phyloP scores from a whole-genome alignment of 2,329 filamentous ascomycete genomes.

The Phaeosphaeriaceae sp. region DNA sequence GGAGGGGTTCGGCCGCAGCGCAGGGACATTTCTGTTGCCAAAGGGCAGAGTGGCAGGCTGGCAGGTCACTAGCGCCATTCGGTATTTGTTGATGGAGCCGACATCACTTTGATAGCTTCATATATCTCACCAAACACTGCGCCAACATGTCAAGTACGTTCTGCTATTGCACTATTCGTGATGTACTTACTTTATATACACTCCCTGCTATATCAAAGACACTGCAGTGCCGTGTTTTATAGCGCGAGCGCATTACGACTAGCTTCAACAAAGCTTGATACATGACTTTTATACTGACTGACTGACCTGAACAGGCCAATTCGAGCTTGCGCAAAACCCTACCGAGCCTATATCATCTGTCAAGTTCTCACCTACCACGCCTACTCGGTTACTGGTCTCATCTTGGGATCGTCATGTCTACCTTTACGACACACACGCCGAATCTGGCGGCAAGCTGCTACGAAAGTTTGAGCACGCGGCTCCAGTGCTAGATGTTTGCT shows the following conservation, averaged over 20 bases:
- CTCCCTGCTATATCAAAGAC: no score
- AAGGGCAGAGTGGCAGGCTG: no score
- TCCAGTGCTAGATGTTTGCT: conserved; percentile 90
- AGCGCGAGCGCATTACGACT: no score
- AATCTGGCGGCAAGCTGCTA: conserved; percentile 68
- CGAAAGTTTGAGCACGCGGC: conserved; percentile 80
- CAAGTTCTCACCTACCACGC: conserved; percentile 80
- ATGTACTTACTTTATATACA: no score
- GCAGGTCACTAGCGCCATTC: conserved; percentile 11
- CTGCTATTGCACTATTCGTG: neutral
- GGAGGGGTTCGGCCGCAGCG: conserved; percentile 24
- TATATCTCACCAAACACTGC: conserved; percentile 3
- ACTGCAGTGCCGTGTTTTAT: no score
- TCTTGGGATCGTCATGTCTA: conserved; percentile 96
- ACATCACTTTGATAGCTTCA: conserved; percentile 9
- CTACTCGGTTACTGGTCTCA: conserved; percentile 80
- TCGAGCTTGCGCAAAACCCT: conserved; percentile 81
- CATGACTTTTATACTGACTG: no score
- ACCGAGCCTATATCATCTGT: conserved; percentile 86
- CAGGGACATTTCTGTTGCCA: conserved; percentile 2
- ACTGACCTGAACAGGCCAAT: conserved; percentile 60
- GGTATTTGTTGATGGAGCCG: conserved; percentile 12
- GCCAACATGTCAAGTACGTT: conserved; percentile 40
- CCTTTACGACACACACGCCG: conserved; percentile 75
- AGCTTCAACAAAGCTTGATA: no score